Evolutionary conservation across 2,329 filamentous ascomycete species (phyloP), one percentile per base, ranked within the genome.

Genomic region (Apiospora sp.): DNA sequence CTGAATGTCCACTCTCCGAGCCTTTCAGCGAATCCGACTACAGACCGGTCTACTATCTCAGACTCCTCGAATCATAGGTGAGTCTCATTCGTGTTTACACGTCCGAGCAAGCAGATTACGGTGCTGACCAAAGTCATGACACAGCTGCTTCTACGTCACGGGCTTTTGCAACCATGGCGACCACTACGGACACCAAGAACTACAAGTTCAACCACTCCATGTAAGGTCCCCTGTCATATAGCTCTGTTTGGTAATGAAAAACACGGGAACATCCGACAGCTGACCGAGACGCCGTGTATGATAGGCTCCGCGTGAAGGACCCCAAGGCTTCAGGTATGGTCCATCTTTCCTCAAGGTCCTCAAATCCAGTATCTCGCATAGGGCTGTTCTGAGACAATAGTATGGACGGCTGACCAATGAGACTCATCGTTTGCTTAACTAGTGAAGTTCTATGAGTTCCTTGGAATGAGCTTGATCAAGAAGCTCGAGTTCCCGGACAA

Each of bases 171-270:
- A 85, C 84, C 76, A 90, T 90, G 90, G 89, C 93, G 75, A 89
- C 90, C 69, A 89, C 90, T 3, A 97, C 95, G 0, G 90, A 98
- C 75, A 85, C 88, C 1, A 87, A 86, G 76, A 93, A 89, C 74
- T 98, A 98, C 85, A 94, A 96, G 83, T 87, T 92, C 82, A 96
- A 96, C 84, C 94, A 96, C 87, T 93, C 93, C 72, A 98, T 98
- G 96, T 91, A 80, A 80, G 87, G 6, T 24, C 69, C 54, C 14
- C 41, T 58, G 34, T 10, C 58, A 24, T 24, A 14, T 41, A 34
- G 19, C 1, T 41, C 34, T 64, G 4, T 19, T 27, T 24, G 12
- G 54, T n/a, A 8, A 8, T n/a, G 54, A 19, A 19, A 61, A 34
- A 2, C 27, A 34, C 51, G 54, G 54, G 30, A 34, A 61, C 30